Percentiles rank a stretch among this genome's conserved stretches.
Conservation (phyloP, 768 basidiomycete species). For the Pholiota molesta region DNA sequence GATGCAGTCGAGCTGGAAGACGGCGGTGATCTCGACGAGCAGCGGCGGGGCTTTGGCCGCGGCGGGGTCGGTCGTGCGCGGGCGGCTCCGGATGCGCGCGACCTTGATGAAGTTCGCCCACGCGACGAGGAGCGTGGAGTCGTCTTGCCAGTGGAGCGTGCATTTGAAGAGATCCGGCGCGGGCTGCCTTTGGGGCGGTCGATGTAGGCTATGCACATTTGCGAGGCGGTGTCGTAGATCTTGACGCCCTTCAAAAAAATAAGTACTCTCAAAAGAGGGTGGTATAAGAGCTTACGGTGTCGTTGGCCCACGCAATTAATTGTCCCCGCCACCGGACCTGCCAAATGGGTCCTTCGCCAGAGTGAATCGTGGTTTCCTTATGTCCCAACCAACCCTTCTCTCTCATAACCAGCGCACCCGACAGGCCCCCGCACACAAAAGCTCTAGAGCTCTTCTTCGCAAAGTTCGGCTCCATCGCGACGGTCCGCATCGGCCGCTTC, state of each 20-base stretch:
- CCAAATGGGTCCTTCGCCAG: conserved; percentile 95
- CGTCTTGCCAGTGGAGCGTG: conserved; percentile 90
- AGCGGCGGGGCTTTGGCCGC: conserved; percentile 57
- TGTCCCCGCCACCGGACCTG: conserved; percentile 82
- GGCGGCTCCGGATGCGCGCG: conserved; percentile 72
- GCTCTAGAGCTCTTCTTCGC: conserved; percentile 75
- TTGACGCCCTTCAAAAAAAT: conserved; percentile 73
- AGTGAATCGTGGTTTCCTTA: conserved; percentile 82
- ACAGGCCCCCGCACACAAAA: conserved; percentile 91
- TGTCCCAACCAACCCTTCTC: conserved; percentile 98
- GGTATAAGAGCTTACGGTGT: conserved; percentile 57
- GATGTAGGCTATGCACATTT: conserved; percentile 81
- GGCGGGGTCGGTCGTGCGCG: conserved; percentile 46
- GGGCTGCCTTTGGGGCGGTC: conserved; percentile 83
- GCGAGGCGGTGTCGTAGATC: conserved; percentile 83
- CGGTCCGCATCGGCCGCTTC: conserved; percentile 88
- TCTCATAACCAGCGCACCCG: conserved; percentile 81
- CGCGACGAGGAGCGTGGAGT: conserved; percentile 84
- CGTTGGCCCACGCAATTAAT: conserved; percentile 96
- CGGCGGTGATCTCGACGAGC: conserved; percentile 85
- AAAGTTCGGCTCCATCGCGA: conserved; percentile 91
- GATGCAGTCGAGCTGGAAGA: conserved; percentile 95
- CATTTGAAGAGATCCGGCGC: conserved; percentile 94
- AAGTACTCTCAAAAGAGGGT: background rate
- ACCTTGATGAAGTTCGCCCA: conserved; percentile 97